Evolutionary conservation across 176 grass and related monocot genomes (phyloP).

Genomic region (Saccharum officinarum): DNA sequence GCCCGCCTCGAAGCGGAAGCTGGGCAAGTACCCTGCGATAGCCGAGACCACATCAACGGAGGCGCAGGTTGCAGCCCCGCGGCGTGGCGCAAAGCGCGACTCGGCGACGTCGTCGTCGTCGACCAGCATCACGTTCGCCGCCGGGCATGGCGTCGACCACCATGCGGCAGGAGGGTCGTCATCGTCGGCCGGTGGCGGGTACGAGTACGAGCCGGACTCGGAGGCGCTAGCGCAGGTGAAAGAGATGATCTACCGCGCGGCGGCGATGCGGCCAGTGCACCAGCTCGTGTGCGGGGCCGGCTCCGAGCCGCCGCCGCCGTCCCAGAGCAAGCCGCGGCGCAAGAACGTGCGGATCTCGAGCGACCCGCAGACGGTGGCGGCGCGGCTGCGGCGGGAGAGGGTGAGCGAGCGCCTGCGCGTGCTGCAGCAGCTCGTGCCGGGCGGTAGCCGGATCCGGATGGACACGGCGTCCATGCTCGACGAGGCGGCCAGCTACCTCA

Average conservation of each 20-base stretch:
- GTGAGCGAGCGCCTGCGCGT: slow-evolving; percentile 65
- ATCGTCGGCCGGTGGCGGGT: neutral
- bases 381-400: slow-evolving; percentile 60
- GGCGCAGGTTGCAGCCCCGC: neutral
- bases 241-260: slow-evolving; percentile 80
- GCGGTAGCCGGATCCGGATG: slow-evolving; percentile 73
- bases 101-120: neutral
- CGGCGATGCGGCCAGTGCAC: slow-evolving; percentile 73
- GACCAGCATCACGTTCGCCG: slow-evolving; percentile 41
- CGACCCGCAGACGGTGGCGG: slow-evolving; percentile 79
- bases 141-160: neutral
- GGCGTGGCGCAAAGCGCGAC: slow-evolving; percentile 3
- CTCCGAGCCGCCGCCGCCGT: neutral
- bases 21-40: neutral
- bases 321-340: slow-evolving; percentile 45
- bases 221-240: slow-evolving; percentile 56
- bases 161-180: neutral
- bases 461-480: slow-evolving; percentile 93
- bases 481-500: slow-evolving; percentile 84
- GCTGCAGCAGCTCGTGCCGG: slow-evolving; percentile 81
- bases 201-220: slow-evolving; percentile 27
- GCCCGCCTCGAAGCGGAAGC: slow-evolving; percentile 8
- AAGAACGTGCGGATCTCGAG: slow-evolving; percentile 66
- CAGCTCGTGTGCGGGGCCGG: slow-evolving; percentile 31
- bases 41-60: neutral